phyloP scores from a whole-genome alignment of 73 alveolate species.

The Blepharisma stoltei region DNA sequence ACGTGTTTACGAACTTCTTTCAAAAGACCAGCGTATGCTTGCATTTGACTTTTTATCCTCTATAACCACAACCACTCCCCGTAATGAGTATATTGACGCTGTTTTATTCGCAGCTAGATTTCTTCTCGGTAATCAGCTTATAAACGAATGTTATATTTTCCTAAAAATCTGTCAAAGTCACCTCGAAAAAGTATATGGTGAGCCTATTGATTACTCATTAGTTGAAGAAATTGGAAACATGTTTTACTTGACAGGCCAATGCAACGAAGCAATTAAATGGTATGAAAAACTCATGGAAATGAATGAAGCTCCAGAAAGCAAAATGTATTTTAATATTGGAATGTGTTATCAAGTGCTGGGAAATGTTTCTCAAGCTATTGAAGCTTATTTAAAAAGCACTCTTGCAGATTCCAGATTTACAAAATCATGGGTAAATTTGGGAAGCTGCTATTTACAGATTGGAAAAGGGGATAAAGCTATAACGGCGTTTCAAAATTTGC shows the following conservation, averaged over 20 bases:
- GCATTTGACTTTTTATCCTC: constrained; percentile 4
- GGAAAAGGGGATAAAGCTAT: constrained; percentile 3
- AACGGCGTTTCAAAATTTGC: not conserved
- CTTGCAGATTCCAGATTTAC: not conserved
- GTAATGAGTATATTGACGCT: constrained; percentile 7
- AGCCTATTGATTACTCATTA: constrained; percentile 3
- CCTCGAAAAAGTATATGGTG: not conserved
- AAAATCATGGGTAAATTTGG: not conserved
- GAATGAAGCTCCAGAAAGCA: not conserved
- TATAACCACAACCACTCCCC: not conserved
- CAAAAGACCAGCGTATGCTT: not conserved
- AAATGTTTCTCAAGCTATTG: not conserved
- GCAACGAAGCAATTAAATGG: not conserved
- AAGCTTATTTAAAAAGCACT: not conserved
- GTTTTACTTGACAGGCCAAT: not conserved
- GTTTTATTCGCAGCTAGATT: constrained; percentile 23
- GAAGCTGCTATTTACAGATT: not conserved
- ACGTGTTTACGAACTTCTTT: not conserved
- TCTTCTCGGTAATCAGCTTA: constrained; percentile 2
- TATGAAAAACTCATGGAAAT: constrained; percentile 11
- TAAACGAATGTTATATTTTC: constrained; percentile 10
- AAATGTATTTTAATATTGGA: constrained; percentile 10
- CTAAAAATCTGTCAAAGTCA: not conserved
- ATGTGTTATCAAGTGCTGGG: constrained; percentile 11
- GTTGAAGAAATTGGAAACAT: not conserved